Conservation (phyloP, 2,329 filamentous ascomycete genomes). For the Penicillium sp. region DNA sequence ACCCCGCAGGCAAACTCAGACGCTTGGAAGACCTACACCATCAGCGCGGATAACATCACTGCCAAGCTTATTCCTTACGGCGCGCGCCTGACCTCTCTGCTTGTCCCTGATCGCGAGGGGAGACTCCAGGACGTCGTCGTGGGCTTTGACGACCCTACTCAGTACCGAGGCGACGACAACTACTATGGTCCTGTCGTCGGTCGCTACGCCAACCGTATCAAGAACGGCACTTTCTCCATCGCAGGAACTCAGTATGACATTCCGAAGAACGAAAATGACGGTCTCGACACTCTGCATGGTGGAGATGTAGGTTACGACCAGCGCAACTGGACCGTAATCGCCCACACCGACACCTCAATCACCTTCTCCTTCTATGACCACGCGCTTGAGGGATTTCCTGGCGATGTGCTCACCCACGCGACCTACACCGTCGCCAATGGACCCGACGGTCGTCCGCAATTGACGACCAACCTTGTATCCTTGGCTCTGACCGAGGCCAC, state of each 20-base stretch:
- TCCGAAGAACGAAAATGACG: slow-evolving; percentile 56
- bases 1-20: slow-evolving; percentile 20
- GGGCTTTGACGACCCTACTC: slow-evolving; percentile 54
- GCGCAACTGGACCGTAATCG: slow-evolving; percentile 56
- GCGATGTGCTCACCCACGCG: slow-evolving; percentile 52
- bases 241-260: slow-evolving; percentile 54
- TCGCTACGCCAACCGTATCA: slow-evolving; percentile 61
- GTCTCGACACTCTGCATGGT: slow-evolving; percentile 59
- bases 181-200: slow-evolving; percentile 56
- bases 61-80: slow-evolving; percentile 55
- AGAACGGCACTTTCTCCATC: slow-evolving; percentile 60
- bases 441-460: slow-evolving; percentile 46
- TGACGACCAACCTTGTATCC: slow-evolving; percentile 52
- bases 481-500: slow-evolving; percentile 52
- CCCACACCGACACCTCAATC: slow-evolving; percentile 45
- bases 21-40: slow-evolving; percentile 51
- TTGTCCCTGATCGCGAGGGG: slow-evolving; percentile 57
- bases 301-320: slow-evolving; percentile 54
- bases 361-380: slow-evolving; percentile 54
- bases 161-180: slow-evolving; percentile 54
- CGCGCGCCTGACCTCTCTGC: slow-evolving; percentile 52
- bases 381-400: slow-evolving; percentile 52
- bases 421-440: slow-evolving; percentile 52
- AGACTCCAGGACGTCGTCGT: slow-evolving; percentile 55
- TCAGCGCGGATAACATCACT: slow-evolving; percentile 53